These are phyloP conservation scores for Ammopiptanthus mongolicus DNA, from an alignment of 306 rosid genomes.

Conservation along the genomic window DNA sequence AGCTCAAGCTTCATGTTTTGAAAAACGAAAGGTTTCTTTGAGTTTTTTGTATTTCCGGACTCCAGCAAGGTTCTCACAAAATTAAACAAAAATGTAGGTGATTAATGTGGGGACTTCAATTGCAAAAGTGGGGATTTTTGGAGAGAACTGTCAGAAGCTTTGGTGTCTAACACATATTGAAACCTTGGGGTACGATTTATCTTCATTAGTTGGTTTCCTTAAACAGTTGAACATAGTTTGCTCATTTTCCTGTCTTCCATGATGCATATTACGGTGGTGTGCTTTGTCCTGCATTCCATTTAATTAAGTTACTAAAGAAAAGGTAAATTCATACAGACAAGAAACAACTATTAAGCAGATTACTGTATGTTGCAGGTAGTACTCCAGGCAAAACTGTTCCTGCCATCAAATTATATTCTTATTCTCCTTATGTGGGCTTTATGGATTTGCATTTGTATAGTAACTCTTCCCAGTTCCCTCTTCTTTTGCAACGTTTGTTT, in stretches of 20 bases:
- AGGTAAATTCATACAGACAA: background rate
- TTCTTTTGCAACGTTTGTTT: background rate
- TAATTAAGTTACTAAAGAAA: background rate
- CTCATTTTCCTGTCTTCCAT: background rate
- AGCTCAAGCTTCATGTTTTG: background rate
- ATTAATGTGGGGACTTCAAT: slow-evolving; percentile 85
- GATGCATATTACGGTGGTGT: background rate
- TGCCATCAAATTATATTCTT: background rate
- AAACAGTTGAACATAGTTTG: background rate
- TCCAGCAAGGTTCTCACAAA: background rate
- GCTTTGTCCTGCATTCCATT: background rate
- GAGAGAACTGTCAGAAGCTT: slow-evolving; percentile 70
- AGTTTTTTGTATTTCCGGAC: background rate
- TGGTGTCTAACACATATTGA: slow-evolving; percentile 96
- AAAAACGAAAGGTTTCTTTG: background rate
- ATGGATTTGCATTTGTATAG: slow-evolving; percentile 11
- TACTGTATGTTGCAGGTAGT: background rate
- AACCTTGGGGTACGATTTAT: slow-evolving; percentile 63
- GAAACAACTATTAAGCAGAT: background rate
- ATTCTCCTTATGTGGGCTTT: slow-evolving; percentile 1
- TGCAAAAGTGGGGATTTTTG: slow-evolving; percentile 80
- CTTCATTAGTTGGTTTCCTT: background rate
- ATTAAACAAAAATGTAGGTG: slow-evolving; percentile 47
- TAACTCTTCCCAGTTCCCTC: background rate
- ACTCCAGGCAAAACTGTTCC: background rate